Conservation (phyloP, 805 yeast species). For the Schizosaccharomyces osmophilus region DNA sequence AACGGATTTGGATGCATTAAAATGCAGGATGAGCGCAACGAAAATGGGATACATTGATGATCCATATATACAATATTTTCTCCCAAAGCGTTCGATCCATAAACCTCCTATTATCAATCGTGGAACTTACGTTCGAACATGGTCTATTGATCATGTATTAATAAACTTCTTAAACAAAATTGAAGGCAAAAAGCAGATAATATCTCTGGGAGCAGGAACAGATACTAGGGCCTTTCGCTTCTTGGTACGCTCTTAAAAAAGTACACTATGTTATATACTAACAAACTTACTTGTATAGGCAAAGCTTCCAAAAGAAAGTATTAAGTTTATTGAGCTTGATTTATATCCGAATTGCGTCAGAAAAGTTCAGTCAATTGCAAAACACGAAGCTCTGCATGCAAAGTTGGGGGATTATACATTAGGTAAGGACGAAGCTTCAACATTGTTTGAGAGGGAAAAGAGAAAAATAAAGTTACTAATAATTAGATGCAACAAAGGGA, state of each 20-base stretch:
- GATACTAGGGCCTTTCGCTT: slow-evolving; percentile 42
- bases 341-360: slow-evolving; percentile 28
- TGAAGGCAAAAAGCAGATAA: slow-evolving; percentile 17
- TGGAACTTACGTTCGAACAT: slow-evolving; percentile 32
- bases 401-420: background rate
- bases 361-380: slow-evolving; percentile 26
- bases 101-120: slow-evolving; percentile 37
- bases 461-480: background rate
- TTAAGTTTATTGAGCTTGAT: slow-evolving; percentile 29
- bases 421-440: background rate
- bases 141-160: slow-evolving; percentile 10
- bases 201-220: slow-evolving; percentile 62
- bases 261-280: background rate
- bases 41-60: slow-evolving; percentile 24
- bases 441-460: background rate
- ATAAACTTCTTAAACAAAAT: background rate
- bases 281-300: background rate
- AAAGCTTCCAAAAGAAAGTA: background rate
- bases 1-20: slow-evolving; percentile 38
- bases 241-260: slow-evolving; percentile 10
- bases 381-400: slow-evolving; percentile 12
- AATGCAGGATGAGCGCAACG: slow-evolving; percentile 26
- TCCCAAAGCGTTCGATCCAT: slow-evolving; percentile 3
- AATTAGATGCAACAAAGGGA: background rate
- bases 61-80: slow-evolving; percentile 12